phyloP scores from a whole-genome alignment of 306 rosid species.

The Cucurbita pepo region DNA sequence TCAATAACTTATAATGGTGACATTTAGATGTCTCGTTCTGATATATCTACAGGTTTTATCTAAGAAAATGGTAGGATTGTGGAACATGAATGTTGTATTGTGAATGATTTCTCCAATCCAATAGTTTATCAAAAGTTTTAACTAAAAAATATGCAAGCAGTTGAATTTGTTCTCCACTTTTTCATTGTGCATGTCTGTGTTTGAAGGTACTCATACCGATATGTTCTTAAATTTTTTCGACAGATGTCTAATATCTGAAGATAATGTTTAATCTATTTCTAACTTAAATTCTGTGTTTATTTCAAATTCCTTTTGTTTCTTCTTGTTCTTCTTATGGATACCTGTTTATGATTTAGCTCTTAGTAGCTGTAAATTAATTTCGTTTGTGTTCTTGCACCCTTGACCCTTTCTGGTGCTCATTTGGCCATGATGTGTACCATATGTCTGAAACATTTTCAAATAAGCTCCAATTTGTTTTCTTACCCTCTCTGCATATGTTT shows the following conservation, averaged over 20 bases:
- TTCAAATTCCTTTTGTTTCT: too few species aligned
- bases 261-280: background rate
- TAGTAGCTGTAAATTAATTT: background rate
- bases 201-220: background rate
- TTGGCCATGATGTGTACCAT: background rate
- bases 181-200: background rate
- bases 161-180: background rate
- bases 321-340: too few species aligned
- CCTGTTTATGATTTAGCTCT: background rate
- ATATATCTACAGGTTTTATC: background rate
- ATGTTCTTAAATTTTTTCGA: background rate
- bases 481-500: conserved; percentile 7
- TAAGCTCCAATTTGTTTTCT: conserved; percentile 5
- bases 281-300: too few species aligned
- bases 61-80: background rate
- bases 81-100: background rate
- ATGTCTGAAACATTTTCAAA: conserved; percentile 6
- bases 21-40: background rate
- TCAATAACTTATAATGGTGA: background rate
- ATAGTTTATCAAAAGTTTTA: background rate
- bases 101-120: background rate
- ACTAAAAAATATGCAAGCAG: background rate
- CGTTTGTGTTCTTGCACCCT: background rate
- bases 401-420: background rate
- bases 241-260: background rate